phyloP scores from a whole-genome alignment of 345 rosid genomes.

The Triadica sebifera region DNA sequence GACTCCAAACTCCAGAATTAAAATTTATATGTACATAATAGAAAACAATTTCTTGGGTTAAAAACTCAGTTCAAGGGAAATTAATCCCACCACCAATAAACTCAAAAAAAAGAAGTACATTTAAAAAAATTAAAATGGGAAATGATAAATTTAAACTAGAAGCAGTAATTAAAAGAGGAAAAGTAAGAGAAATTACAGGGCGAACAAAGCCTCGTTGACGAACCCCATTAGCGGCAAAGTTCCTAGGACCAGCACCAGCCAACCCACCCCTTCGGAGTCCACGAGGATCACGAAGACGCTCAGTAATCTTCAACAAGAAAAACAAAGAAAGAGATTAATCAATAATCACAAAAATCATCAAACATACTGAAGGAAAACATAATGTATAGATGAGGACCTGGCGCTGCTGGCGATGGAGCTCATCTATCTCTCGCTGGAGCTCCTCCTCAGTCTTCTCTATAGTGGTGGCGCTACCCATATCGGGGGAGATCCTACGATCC shows the following conservation, averaged over 20 bases:
- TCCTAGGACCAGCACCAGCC: conserved; percentile 55
- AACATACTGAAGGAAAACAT: background rate
- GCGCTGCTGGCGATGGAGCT: conserved; percentile 89
- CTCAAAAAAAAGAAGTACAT: background rate
- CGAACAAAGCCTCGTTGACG: conserved; percentile 63
- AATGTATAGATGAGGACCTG: conserved; percentile 41
- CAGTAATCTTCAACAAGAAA: conserved; percentile 53
- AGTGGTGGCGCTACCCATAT: conserved; percentile 36
- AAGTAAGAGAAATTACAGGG: conserved; percentile 37
- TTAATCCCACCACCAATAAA: background rate
- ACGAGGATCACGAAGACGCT: conserved; percentile 90
- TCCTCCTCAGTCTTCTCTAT: conserved; percentile 70
- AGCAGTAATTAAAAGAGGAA: background rate
- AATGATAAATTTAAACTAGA: background rate
- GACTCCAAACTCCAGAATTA: no score
- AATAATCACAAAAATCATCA: background rate
- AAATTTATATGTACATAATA: no score
- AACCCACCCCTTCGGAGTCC: conserved; percentile 85
- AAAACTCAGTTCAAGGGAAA: background rate
- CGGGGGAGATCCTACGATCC: background rate
- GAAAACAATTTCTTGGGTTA: background rate
- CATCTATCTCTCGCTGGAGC: conserved; percentile 80
- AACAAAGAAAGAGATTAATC: background rate
- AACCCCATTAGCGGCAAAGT: conserved; percentile 52
- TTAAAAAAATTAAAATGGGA: no score